phyloP scores from a whole-genome alignment of 176 grass and related monocot species.

The Zea mays region Zm-B73-REFERENCE-NAM-5.0 NC_050104.1:12839001-12839500 shows the following conservation, averaged over 20 bases:
- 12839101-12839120: conserved; percentile 84
- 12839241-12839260: conserved; percentile 3
- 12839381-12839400: neutral
- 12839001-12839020: conserved; percentile 12
- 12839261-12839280: neutral
- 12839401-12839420: neutral
- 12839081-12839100: conserved; percentile 36
- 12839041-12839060: conserved; percentile 1
- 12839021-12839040: conserved; percentile 46
- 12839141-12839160: conserved; percentile 70
- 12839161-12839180: conserved; percentile 93
- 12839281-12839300: neutral
- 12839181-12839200: conserved; percentile 83
- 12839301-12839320: neutral
- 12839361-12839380: neutral
- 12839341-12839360: conserved; percentile 6
- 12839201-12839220: conserved; percentile 34
- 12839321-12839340: conserved; percentile 3
- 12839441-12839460: neutral
- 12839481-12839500: neutral
- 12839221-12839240: neutral
- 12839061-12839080: conserved; percentile 25
- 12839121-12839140: conserved; percentile 81
- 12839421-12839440: neutral
- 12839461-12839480: neutral